Percentiles rank a stretch among this genome's conserved stretches.
These are phyloP conservation scores for Suillus placidus DNA, from an alignment of 768 basidiomycete species.

Conservation along the genomic window DNA sequence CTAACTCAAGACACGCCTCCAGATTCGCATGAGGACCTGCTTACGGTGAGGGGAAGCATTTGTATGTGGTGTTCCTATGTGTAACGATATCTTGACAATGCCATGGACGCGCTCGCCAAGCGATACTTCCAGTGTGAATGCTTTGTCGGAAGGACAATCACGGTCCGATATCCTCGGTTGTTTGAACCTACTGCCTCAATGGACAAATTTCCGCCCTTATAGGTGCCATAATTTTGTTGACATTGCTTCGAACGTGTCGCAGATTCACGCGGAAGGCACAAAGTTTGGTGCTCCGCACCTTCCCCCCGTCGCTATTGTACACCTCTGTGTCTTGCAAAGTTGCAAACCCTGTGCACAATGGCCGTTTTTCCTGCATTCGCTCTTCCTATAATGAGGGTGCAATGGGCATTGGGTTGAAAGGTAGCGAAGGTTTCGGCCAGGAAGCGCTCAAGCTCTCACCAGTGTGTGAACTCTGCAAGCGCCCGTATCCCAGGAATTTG, in stretches of 20 bases:
- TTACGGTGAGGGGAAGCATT: neutral
- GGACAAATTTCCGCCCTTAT: neutral
- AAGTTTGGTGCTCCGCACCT: too few species aligned
- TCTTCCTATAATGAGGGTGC: too few species aligned
- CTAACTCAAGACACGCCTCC: neutral
- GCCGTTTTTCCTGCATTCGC: too few species aligned
- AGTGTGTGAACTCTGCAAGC: too few species aligned
- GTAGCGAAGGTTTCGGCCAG: too few species aligned
- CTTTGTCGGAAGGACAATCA: neutral
- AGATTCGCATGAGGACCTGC: neutral
- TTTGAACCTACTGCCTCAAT: neutral
- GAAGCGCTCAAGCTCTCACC: too few species aligned
- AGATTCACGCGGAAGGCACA: constrained; percentile 7
- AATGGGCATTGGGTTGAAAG: too few species aligned
- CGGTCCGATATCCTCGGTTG: neutral
- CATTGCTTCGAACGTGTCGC: neutral
- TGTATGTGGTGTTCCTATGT: neutral
- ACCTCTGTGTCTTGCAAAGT: too few species aligned
- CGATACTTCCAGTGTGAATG: neutral
- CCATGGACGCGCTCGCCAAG: neutral
- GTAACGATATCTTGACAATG: neutral
- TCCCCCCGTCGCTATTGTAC: too few species aligned
- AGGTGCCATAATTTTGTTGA: neutral
- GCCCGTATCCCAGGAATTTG: too few species aligned
- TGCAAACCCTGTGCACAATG: too few species aligned